A percentile compares a stretch with the other conserved stretches of the same genome.
phyloP scores from a whole-genome alignment of 768 basidiomycete genomes.

The Terana coerulea region DNA sequence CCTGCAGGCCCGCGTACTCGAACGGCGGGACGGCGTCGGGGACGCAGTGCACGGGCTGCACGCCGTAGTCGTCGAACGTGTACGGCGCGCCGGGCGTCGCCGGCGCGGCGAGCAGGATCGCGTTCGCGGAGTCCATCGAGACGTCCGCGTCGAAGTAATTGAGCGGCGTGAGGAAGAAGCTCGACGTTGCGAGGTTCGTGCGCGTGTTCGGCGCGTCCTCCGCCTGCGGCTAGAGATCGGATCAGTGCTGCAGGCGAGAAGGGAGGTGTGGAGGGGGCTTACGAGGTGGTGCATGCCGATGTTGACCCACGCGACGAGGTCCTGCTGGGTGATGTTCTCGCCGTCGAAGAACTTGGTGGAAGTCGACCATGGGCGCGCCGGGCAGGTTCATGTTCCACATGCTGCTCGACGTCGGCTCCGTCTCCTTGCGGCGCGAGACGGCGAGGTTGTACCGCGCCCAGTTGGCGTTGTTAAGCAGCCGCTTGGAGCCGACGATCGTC shows the following conservation, averaged over 20 bases:
- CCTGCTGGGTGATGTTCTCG: constrained; percentile 60
- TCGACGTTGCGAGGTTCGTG: constrained; percentile 51
- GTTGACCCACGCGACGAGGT: constrained; percentile 65
- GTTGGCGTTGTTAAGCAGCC: constrained; percentile 56
- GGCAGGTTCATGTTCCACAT: constrained; percentile 66
- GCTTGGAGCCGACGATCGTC: constrained; percentile 58
- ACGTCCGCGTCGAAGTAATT: constrained; percentile 66
- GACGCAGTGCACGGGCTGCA: constrained; percentile 38
- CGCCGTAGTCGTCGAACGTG: constrained; percentile 50
- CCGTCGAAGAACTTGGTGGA: constrained; percentile 62
- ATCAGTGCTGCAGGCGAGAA: background rate
- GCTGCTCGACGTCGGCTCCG: constrained; percentile 52
- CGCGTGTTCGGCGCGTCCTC: constrained; percentile 64
- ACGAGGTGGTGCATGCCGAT: constrained; percentile 65
- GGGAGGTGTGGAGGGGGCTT: constrained; percentile 9
- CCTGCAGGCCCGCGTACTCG: constrained; percentile 32
- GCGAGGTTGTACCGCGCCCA: constrained; percentile 65
- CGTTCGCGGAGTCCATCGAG: constrained; percentile 54
- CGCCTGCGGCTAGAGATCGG: constrained; percentile 43
- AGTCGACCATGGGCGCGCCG: constrained; percentile 50
- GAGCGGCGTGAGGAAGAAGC: constrained; percentile 56
- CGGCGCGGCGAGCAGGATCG: constrained; percentile 44
- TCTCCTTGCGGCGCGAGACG: constrained; percentile 55
- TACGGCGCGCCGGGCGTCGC: constrained; percentile 34
- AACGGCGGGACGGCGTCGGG: constrained; percentile 36